These are phyloP conservation scores for Macrotyloma uniflorum DNA, from an alignment of 306 rosid genomes.

Conservation along the genomic window DNA sequence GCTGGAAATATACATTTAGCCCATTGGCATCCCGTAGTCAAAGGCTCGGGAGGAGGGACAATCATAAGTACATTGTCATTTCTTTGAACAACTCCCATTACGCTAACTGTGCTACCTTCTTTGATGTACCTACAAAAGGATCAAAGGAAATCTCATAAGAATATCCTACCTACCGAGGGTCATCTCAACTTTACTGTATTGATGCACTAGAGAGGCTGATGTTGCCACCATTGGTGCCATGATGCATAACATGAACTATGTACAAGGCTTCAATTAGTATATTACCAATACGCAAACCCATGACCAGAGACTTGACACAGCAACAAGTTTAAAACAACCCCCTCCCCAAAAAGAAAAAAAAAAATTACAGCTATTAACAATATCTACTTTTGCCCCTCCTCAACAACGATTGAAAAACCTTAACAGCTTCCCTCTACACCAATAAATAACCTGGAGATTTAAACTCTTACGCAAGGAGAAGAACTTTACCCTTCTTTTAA, in stretches of 20 bases:
- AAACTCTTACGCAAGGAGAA: not conserved
- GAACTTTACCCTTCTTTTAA: slow-evolving; percentile 9
- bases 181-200: not conserved
- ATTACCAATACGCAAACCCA: not conserved
- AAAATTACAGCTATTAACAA: not conserved
- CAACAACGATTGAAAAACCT: not conserved
- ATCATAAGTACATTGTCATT: slow-evolving; percentile 10
- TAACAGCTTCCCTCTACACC: not conserved
- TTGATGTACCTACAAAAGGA: slow-evolving; percentile 2
- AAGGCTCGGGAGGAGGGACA: slow-evolving; percentile 1
- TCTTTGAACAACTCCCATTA: slow-evolving; percentile 1
- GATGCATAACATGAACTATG: not conserved
- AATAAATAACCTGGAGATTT: not conserved
- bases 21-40: not conserved
- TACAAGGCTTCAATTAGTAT: not conserved
- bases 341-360: not conserved
- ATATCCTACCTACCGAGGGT: not conserved
- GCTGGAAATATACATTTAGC: slow-evolving; percentile 7
- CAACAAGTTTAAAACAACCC: not conserved
- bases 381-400: not conserved
- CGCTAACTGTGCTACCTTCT: slow-evolving; percentile 6
- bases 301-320: not conserved
- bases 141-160: not conserved
- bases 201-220: not conserved
- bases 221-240: not conserved